Base-by-base conservation (phyloP, 2,329 filamentous ascomycete genomes). In the Alternaria brassicae region DNA sequence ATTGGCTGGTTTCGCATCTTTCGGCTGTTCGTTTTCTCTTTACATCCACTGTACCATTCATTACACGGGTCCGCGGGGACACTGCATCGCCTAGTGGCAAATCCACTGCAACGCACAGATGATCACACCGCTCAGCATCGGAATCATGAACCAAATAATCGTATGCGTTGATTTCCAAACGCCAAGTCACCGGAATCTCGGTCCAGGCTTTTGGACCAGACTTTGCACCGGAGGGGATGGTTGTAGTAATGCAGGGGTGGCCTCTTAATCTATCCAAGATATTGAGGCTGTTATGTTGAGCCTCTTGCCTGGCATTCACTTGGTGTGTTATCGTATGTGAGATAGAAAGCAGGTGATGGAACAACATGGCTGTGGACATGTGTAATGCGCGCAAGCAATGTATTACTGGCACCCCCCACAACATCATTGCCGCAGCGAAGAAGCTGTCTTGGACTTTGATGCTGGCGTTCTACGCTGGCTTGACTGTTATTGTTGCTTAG, bases 161-260 rank as follows among this genome's bases (percentile, higher is more conserved):
- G 13, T 15, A 27, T 37, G 21, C 23, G 13, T 23, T 27, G 30
- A 21, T 49, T 19, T 21, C 34, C 48, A 17, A 50, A 25, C n/a
- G 48, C 34, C 48, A 50, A 50, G 48, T 27, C n/a, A 39, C 34
- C 21, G 48, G 25, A 19, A 39, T 50, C 32, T 39, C 48, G 32
- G 34, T 23, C 44, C 44, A 48, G 30, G 19, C 44, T 32, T 48
- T 48, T 48, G 28, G 19, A 34, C 19, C 44, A 39, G 21, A 32
- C 8, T 19, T 19, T 15, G 32, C 23, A 15, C 1, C 21, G 21
- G 34, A 50, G 23, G 6, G 3, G 12, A 50, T 39, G n/a, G 34
- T n/a, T 50, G 48, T 30, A n/a, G 21, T 25, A 48, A 23, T n/a
- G 30, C 30, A 47, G 28, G 17, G 28, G 30, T 47, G 44, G 28